These are phyloP conservation scores for Lineolata rhizophorae DNA, from an alignment of 495 filamentous ascomycete genomes.

Conservation along the genomic window DNA sequence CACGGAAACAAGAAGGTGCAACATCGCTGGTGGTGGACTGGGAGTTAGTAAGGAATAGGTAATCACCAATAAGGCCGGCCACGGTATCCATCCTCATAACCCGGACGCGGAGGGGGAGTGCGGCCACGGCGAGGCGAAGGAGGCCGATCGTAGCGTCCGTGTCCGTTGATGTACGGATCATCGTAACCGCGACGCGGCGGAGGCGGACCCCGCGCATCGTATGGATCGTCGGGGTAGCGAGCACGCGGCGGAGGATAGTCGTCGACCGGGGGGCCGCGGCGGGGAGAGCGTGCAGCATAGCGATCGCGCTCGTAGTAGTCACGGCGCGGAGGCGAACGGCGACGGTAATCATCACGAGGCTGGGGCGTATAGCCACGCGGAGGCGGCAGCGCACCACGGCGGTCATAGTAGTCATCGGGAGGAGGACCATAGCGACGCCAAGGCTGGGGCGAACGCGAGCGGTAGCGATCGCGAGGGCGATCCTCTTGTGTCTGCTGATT, in stretches of 20 bases:
- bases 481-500: constrained; percentile 46
- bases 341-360: constrained; percentile 60
- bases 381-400: constrained; percentile 53
- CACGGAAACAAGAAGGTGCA: too few species aligned
- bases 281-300: constrained; percentile 40
- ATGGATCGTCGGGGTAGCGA: constrained; percentile 14
- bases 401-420: constrained; percentile 44
- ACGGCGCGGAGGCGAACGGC: constrained; percentile 52
- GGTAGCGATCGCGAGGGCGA: constrained; percentile 42
- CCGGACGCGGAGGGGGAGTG: constrained; percentile 13
- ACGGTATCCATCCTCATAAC: constrained; percentile 16
- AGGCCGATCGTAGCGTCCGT: constrained; percentile 30
- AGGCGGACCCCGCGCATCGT: constrained; percentile 17
- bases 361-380: constrained; percentile 64
- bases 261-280: constrained; percentile 42
- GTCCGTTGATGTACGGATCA: constrained; percentile 44
- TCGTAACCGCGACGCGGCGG: constrained; percentile 31
- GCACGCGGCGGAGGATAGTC: constrained; percentile 47
- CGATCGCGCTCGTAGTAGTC: constrained; percentile 69
- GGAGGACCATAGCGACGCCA: constrained; percentile 33
- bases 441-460: constrained; percentile 51
- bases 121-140: constrained; percentile 24
- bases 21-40: too few species aligned
- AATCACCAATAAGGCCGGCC: constrained; percentile 18
- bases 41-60: too few species aligned